A percentile compares a stretch with the other conserved stretches of the same genome.
Evolutionary conservation across 2,329 filamentous ascomycete species (phyloP).

Genomic region (Penicillium sp.): DNA sequence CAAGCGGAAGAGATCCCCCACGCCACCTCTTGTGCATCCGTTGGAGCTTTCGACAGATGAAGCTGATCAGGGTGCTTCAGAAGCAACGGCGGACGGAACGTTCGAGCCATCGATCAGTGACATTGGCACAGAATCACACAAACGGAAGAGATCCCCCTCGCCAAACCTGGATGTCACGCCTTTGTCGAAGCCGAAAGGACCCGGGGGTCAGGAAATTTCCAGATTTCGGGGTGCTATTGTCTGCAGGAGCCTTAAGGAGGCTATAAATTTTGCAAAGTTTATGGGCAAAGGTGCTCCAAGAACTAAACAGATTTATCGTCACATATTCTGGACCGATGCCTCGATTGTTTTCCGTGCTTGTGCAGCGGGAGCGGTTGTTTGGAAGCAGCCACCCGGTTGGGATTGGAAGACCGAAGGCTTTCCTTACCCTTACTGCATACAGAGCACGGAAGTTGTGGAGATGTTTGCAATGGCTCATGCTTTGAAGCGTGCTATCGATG

Average conservation of each 20-base stretch:
- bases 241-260: neutral
- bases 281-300: neutral
- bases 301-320: neutral
- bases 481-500: neutral
- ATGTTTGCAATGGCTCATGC: conserved; percentile 2
- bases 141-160: neutral
- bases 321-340: conserved; percentile 4
- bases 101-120: too few species aligned
- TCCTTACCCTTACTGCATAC: neutral
- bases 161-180: neutral
- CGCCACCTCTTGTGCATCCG: too few species aligned
- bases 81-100: too few species aligned
- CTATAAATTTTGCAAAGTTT: neutral
- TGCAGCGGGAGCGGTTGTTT: neutral
- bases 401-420: neutral
- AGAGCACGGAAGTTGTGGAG: neutral
- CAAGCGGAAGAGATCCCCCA: neutral
- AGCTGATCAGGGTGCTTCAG: too few species aligned
- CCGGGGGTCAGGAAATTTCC: neutral
- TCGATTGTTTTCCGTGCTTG: neutral
- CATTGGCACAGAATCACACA: neutral
- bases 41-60: too few species aligned
- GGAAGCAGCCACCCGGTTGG: neutral
- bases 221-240: neutral
- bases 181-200: too few species aligned